These are phyloP conservation scores for Talaromyces atroroseus DNA, from an alignment of 2,329 filamentous ascomycete species.

Conservation along the genomic window DNA sequence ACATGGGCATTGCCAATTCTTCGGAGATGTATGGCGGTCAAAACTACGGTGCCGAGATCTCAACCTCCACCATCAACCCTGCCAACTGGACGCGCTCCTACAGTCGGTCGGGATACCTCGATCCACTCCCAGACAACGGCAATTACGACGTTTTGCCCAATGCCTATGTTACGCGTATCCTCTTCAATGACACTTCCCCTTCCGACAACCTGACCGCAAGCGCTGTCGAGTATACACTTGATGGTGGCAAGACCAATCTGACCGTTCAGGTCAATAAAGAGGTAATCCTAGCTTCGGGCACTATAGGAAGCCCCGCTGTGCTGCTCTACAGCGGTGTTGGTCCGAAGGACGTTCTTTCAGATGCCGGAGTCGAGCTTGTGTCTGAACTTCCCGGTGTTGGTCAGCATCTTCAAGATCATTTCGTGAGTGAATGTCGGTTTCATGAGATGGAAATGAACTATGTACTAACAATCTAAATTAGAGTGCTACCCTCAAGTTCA, in stretches of 20 bases:
- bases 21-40: constrained; percentile 28
- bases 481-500: constrained; percentile 28
- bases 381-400: constrained; percentile 46
- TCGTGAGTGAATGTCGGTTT: constrained; percentile 18
- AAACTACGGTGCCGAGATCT: constrained; percentile 28
- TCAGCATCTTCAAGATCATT: constrained; percentile 49
- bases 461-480: constrained; percentile 8
- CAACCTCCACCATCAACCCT: constrained; percentile 31
- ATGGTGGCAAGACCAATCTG: constrained; percentile 23
- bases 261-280: constrained; percentile 24
- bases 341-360: constrained; percentile 40
- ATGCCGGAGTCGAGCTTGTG: constrained; percentile 41
- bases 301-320: constrained; percentile 52
- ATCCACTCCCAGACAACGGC: constrained; percentile 25
- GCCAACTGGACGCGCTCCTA: constrained; percentile 33
- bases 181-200: constrained; percentile 25
- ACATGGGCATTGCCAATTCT: constrained; percentile 23
- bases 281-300: constrained; percentile 43
- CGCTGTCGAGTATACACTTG: constrained; percentile 28
- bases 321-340: constrained; percentile 59
- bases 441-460: background rate
- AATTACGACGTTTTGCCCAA: constrained; percentile 31
- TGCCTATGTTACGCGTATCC: constrained; percentile 26
- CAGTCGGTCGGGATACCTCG: constrained; percentile 31
- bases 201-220: constrained; percentile 24